Conservation (phyloP, 1,284 basidiomycete genomes). For the Anthracocystis walkeri region DNA sequence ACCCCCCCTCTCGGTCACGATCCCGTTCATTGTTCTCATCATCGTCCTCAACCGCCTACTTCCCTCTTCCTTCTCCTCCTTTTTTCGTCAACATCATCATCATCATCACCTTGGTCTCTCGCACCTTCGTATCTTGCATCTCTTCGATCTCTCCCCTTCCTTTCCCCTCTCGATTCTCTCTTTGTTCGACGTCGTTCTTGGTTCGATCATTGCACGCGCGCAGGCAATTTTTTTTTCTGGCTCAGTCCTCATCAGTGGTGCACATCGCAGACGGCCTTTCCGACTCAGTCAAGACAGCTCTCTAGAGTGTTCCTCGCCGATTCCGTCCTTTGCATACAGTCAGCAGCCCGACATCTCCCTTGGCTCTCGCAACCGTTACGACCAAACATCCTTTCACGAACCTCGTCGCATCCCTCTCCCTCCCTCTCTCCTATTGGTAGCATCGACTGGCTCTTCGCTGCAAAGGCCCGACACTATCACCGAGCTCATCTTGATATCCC, state of each 20-base stretch:
- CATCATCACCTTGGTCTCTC: background rate
- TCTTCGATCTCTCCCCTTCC: background rate
- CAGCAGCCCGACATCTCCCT: background rate
- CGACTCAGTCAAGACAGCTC: background rate
- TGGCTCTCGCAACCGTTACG: background rate
- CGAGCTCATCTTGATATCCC: too few species aligned
- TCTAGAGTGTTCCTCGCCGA: background rate
- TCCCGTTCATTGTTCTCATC: background rate
- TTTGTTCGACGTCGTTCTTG: background rate
- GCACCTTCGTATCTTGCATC: background rate
- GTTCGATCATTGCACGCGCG: background rate
- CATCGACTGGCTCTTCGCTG: background rate
- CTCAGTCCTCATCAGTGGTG: slow-evolving; percentile 2
- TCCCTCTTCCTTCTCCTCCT: background rate
- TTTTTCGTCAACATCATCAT: background rate
- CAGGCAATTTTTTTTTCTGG: background rate
- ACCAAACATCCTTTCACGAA: background rate
- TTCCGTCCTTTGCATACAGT: background rate
- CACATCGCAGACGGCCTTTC: background rate
- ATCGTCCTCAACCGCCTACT: too few species aligned
- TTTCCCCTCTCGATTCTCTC: background rate
- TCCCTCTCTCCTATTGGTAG: background rate
- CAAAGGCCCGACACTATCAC: too few species aligned
- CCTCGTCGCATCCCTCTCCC: background rate
- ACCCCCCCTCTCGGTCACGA: slow-evolving; percentile 3